Conservation (phyloP, 1,284 basidiomycete species). For the Puccinia polysora region DNA sequence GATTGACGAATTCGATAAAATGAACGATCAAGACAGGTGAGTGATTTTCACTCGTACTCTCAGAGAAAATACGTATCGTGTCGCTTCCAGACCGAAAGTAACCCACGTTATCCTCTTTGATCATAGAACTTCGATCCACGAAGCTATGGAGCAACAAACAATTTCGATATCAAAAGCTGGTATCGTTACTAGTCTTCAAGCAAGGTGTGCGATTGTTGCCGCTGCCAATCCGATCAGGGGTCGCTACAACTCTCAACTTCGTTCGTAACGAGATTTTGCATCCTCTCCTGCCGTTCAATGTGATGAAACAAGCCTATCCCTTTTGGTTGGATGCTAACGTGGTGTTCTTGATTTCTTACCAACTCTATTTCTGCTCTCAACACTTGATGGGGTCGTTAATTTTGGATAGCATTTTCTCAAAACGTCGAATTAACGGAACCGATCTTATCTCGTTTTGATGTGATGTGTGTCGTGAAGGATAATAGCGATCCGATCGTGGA, state of each 20-base stretch:
- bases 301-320: not conserved
- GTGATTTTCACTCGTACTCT: not conserved
- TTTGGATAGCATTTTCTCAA: slow-evolving; percentile 69
- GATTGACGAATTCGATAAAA: slow-evolving; percentile 99
- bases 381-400: slow-evolving; percentile 51
- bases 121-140: slow-evolving; percentile 87
- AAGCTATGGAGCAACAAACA: slow-evolving; percentile 99
- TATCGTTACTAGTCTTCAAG: slow-evolving; percentile 93
- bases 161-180: slow-evolving; percentile 99
- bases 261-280: no score
- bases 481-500: slow-evolving; percentile 94
- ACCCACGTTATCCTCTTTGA: not conserved
- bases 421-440: slow-evolving; percentile 99
- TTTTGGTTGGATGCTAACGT: not conserved
- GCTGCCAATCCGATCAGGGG: slow-evolving; percentile 96
- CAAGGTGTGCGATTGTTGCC: slow-evolving; percentile 92
- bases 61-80: no score
- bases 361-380: not conserved
- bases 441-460: slow-evolving; percentile 97
- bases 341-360: not conserved
- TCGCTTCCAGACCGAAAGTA: not conserved
- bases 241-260: slow-evolving; percentile 92
- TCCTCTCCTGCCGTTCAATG: no score
- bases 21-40: slow-evolving; percentile 76
- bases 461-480: slow-evolving; percentile 96